Evolutionary conservation across 768 basidiomycete species (phyloP), one percentile per base, ranked within the genome.

Genomic region (Boletus patriciae): DNA sequence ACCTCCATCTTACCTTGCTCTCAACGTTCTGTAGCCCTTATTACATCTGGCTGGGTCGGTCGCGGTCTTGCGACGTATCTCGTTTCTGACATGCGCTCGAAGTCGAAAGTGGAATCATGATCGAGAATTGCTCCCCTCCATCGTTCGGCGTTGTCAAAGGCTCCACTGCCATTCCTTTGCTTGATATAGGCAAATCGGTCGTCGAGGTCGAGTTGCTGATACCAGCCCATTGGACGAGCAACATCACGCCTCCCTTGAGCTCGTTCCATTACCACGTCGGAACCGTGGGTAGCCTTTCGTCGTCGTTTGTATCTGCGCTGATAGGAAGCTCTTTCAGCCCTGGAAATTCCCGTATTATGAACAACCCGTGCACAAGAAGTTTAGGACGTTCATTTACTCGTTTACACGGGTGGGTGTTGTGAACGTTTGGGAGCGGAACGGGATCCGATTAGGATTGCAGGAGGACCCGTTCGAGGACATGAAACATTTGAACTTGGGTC

Each of bases 391-490:
- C 61, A 81, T 85, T 48, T 86, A 85, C n/a, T n/a, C n/a, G n/a
- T n/a, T n/a, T 61, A 84, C 84, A 58, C 84, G 81, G 80, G 80
- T 77, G 46, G 8, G 71, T 37, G n/a, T 52, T 23, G n/a, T 44
- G 51, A 43, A 45, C 25, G n/a, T 49, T 23, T 34, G 3, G 7
- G 8, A n/a, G 12, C 11, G 12, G 16, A 16, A n/a, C 19, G 19
- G 18, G 2, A 33, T 33, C 60, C 62, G 21, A 57, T 36, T 43
- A 43, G 56, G 50, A 52, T 36, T 34, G 2, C 43, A 82, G 83
- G 90, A 92, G 69, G 90, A 91, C 66, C 90, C 90, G 0, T 78
- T 79, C 7, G 87, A 83, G 59, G 90, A 92, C 66, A 83, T 91
- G 78, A 77, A 79, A 59, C 77, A 82, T 62, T 73, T 92, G 6